Base-by-base conservation (phyloP, 1,139 yeast genomes). In the Entelexis sorbosivorans region DNA sequence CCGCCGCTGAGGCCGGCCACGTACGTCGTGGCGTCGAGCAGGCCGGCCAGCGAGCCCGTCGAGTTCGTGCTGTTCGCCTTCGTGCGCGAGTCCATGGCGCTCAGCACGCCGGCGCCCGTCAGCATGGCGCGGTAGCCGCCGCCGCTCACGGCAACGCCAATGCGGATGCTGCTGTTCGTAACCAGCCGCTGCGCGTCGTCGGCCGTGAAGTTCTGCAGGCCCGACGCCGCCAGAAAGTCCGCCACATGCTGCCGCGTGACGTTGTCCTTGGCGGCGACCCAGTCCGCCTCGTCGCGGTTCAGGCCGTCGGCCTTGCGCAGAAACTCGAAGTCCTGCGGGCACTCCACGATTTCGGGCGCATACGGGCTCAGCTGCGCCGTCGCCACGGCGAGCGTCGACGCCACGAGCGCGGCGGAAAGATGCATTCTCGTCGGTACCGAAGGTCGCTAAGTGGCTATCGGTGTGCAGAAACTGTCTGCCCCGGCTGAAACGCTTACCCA, bases 111-210 rank as follows among this genome's bases (percentile, higher is more conserved):
- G 1, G 95, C 96, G n/a, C 95, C 95, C 52, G 73, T 69, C 40
- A 87, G 69, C 95, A 87, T 85, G 48, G 96, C 95, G 54, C 96
- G 75, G 67, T 85, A 87, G 3, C 96, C 94, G 61, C 96, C 96
- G 38, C 96, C 96, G 6, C 91, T 79, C 63, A 85, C 82, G 3
- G 95, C 88, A 20, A 87, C 63, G 3, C 82, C 96, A 50, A 86
- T 72, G 48, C 69, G 73, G 51, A 76, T 71, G 24, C 70, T 68
- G 31, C 74, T 68, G 22, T 17, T 28, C 19, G 38, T 39, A 13
- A 32, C 22, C 43, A 5, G 26, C 17, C 22, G n/a, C 19, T 22
- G 38, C 7, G 38, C 46, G 38, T 44, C 47, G 11, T 29, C 26
- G 35, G 24, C 35, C 8, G 44, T 17, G 32, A 44, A 34, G 39